A percentile compares a stretch with the other conserved stretches of the same genome.
Conservation (phyloP, 768 basidiomycete species). For the Hericium rajendrae region DNA sequence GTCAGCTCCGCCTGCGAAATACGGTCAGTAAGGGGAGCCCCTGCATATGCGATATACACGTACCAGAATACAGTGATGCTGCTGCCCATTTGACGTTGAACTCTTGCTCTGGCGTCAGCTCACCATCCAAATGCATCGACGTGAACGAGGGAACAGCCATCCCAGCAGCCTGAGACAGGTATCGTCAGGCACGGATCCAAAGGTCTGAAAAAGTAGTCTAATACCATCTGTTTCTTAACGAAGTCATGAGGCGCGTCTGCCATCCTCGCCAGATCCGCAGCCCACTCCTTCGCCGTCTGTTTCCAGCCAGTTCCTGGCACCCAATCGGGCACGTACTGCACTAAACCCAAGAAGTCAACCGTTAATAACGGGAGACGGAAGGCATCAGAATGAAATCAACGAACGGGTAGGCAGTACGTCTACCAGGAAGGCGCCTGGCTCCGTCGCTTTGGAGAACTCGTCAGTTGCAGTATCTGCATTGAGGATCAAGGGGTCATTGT, state of each 20-base stretch:
- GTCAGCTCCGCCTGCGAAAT: constrained; percentile 11
- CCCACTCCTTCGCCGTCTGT: not conserved
- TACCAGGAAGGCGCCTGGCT: constrained; percentile 5
- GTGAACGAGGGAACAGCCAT: constrained; percentile 1
- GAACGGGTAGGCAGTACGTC: constrained; percentile 12
- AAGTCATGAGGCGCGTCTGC: constrained; percentile 3
- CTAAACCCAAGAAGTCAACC: not conserved
- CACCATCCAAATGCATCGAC: not conserved
- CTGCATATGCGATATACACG: not conserved
- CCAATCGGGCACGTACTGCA: not conserved
- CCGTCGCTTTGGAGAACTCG: constrained; percentile 10
- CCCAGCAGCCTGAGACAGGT: not conserved
- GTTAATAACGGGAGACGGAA: not conserved
- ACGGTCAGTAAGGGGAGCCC: not conserved
- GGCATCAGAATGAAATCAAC: not conserved
- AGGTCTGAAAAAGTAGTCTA: not conserved
- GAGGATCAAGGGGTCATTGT: constrained; percentile 10
- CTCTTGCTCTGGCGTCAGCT: not conserved
- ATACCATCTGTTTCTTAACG: constrained; percentile 4
- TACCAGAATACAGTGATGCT: constrained; percentile 7
- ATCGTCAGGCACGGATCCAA: not conserved
- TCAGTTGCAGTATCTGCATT: constrained; percentile 9
- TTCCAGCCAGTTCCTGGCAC: not conserved
- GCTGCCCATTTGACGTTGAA: constrained; percentile 7
- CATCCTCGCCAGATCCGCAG: not conserved